Evolutionary conservation across 495 filamentous ascomycete genomes (phyloP).

Genomic region (Trichoderma gamsii): DNA sequence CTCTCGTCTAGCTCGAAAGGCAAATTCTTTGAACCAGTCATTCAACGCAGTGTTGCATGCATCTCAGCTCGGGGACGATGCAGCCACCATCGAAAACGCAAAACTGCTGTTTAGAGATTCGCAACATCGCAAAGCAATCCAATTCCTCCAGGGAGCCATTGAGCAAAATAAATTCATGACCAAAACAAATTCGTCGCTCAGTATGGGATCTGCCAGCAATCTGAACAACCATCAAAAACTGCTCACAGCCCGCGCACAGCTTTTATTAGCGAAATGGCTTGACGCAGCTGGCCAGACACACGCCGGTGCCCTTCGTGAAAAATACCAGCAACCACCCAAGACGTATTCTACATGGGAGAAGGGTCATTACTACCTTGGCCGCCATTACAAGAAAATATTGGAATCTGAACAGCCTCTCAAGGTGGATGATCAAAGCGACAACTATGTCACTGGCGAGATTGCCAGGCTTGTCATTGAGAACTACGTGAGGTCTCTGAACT

Average conservation of each 20-base stretch:
- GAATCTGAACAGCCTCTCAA: constrained; percentile 79
- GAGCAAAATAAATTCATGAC: constrained; percentile 51
- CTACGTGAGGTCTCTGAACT: constrained; percentile 77
- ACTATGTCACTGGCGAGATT: constrained; percentile 65
- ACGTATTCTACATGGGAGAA: constrained; percentile 77
- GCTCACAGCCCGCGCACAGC: constrained; percentile 59
- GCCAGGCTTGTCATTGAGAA: constrained; percentile 89
- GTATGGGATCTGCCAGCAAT: constrained; percentile 31
- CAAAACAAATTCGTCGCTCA: neutral
- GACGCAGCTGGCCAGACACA: constrained; percentile 88
- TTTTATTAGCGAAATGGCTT: constrained; percentile 93
- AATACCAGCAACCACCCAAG: constrained; percentile 69
- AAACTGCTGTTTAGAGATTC: constrained; percentile 91
- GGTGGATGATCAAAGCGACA: constrained; percentile 52
- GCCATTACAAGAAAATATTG: constrained; percentile 93
- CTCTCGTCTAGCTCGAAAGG: constrained; percentile 80
- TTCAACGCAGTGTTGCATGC: constrained; percentile 93
- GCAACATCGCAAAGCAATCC: constrained; percentile 90
- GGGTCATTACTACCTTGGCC: constrained; percentile 92
- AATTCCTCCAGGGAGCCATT: constrained; percentile 79
- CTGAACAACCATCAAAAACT: constrained; percentile 47
- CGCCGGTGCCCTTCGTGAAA: constrained; percentile 63
- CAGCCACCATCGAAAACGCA: constrained; percentile 88
- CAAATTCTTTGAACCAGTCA: constrained; percentile 71
- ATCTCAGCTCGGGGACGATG: constrained; percentile 70